Conservation (phyloP, 2,329 filamentous ascomycete genomes). For the Zasmidium cellare region DNA sequence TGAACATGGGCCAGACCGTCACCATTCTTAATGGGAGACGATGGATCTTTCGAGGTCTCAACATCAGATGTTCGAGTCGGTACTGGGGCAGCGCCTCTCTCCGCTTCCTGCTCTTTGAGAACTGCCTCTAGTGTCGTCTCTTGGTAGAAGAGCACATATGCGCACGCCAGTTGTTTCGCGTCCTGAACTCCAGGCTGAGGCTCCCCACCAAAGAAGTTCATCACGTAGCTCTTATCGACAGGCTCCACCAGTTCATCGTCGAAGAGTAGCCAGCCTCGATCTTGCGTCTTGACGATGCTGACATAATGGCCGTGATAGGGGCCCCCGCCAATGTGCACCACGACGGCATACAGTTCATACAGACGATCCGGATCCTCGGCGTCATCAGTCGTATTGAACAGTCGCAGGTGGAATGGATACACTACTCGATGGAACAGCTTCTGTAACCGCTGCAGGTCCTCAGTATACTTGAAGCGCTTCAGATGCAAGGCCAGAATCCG, state of each 20-base stretch:
- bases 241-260: slow-evolving; percentile 99
- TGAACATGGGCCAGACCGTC: slow-evolving; percentile 32
- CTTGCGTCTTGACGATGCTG: slow-evolving; percentile 94
- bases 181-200: slow-evolving; percentile 40
- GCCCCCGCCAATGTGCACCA: slow-evolving; percentile 94
- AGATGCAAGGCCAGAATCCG: slow-evolving; percentile 89
- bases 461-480: slow-evolving; percentile 98
- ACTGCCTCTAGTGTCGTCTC: slow-evolving; percentile 74
- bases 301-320: slow-evolving; percentile 98
- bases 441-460: slow-evolving; percentile 88
- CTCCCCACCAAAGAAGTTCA: slow-evolving; percentile 95
- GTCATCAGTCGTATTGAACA: slow-evolving; percentile 97
- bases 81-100: slow-evolving; percentile 61
- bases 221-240: slow-evolving; percentile 92
- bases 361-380: slow-evolving; percentile 89
- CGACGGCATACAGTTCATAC: slow-evolving; percentile 95
- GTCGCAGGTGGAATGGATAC: slow-evolving; percentile 91
- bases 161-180: slow-evolving; percentile 74
- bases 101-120: slow-evolving; percentile 77
- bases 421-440: slow-evolving; percentile 97
- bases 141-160: slow-evolving; percentile 97
- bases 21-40: slow-evolving; percentile 21
- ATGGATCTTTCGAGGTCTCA: slow-evolving; percentile 35
- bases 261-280: slow-evolving; percentile 92
- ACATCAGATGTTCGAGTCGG: slow-evolving; percentile 35